Evolutionary conservation across 1,284 basidiomycete genomes (phyloP), one percentile per base, ranked within the genome.

Genomic region (Pterulicium gracile): DNA sequence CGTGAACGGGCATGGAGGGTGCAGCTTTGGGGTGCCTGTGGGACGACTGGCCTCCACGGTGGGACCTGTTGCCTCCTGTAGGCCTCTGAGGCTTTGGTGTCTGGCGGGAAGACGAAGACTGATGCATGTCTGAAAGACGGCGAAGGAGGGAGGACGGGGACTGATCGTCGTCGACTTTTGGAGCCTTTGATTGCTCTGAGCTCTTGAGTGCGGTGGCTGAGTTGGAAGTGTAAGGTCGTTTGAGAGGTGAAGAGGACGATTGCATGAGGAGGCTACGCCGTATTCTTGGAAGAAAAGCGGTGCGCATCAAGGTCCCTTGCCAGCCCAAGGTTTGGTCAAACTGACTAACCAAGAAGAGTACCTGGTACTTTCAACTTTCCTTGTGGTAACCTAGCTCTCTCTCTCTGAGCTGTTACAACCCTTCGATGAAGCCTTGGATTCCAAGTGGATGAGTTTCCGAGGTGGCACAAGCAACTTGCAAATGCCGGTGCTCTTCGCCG

Each of bases 181-280:
- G 54, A n/a, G 64, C 59, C 49, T 65, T 58, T 46, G 66, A 61
- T 44, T 63, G 57, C 51, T 63, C 59, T n/a, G 68, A 52, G 45
- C 70, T 66, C 59, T 73, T 71, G 43, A 63, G 49, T 42, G 48
- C 51, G 50, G 50, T 48, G 35, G 52, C 27, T 44, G 54, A 50
- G 43, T 51, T 49, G 32, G 56, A 53, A 46, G 62, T 58, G 27
- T 56, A 47, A 45, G 58, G 50, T 45, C 60, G 44, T 53, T 51
- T 54, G 51, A 51, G 55, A 49, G 58, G 57, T 44, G 53, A 48
- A 14, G 65, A 59, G 59, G 74, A 68, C 56, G 71, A 56, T 67
- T 73, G 72, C 75, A 79, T 78, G 65, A 75, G 67, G 60, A 73
- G 68, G 64, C 69, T 64, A 61, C 64, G 69, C 68, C 72, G 68